Conservation (phyloP, 2,329 filamentous ascomycete species). For the Orbilia javanica region DNA sequence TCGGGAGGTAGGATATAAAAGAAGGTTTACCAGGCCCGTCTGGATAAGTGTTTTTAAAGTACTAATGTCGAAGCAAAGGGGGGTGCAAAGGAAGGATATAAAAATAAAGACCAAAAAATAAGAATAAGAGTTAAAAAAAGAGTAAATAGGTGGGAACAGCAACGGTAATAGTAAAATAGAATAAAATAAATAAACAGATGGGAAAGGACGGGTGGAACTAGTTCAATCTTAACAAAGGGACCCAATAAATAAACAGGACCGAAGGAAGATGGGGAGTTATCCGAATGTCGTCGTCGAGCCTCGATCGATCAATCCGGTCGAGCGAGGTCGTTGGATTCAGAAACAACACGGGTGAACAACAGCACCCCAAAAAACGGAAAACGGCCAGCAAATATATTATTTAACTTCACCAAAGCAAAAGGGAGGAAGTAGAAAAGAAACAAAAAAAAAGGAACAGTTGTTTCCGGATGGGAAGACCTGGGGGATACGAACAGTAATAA, state of each 20-base stretch:
- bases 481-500: conserved; percentile 58
- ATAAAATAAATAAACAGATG: too few relatives aligned
- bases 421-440: conserved; percentile 24
- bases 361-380: conserved; percentile 16
- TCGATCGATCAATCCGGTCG: background rate
- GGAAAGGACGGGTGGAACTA: too few relatives aligned
- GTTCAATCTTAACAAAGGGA: background rate
- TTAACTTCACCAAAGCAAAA: background rate
- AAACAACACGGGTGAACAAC: conserved; percentile 27
- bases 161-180: too few relatives aligned
- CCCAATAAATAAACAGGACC: background rate
- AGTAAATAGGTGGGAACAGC: background rate
- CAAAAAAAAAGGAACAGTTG: conserved; percentile 33
- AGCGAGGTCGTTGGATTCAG: background rate
- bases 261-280: background rate
- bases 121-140: background rate
- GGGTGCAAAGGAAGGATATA: conserved; percentile 2
- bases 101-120: background rate
- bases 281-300: background rate
- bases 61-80: conserved; percentile 20
- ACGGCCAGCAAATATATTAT: conserved; percentile 9
- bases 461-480: conserved; percentile 52
- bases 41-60: background rate
- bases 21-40: background rate
- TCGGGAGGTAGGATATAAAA: conserved; percentile 13